Percentiles rank a stretch among this genome's conserved stretches.
Conservation (phyloP, 106 monocot genomes). For the Cymbidium sinense region DNA sequence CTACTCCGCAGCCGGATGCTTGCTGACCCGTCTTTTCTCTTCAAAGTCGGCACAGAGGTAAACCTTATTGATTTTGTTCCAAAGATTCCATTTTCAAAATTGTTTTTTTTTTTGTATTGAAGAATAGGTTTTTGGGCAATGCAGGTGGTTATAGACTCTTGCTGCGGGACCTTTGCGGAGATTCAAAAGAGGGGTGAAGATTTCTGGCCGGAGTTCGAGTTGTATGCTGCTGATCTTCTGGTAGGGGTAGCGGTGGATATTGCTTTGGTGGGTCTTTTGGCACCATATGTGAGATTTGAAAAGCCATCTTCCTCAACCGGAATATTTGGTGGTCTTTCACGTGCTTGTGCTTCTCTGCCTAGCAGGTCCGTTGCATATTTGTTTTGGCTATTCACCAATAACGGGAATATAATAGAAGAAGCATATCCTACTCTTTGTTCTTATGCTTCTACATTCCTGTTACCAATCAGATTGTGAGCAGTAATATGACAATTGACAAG, state of each 20-base stretch:
- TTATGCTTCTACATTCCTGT: too few relatives aligned
- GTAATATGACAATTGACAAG: not conserved
- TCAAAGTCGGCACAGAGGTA: slow-evolving; percentile 87
- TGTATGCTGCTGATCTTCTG: slow-evolving; percentile 78
- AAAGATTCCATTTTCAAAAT: not conserved
- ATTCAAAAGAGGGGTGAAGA: slow-evolving; percentile 85
- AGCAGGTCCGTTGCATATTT: slow-evolving; percentile 49
- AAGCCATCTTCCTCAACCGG: slow-evolving; percentile 42
- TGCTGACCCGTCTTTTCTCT: slow-evolving; percentile 72
- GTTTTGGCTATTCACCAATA: not conserved
- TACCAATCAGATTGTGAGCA: not conserved
- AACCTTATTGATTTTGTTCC: not conserved
- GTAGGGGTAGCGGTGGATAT: slow-evolving; percentile 75
- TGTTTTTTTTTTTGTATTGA: not conserved
- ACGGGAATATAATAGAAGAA: too few relatives aligned
- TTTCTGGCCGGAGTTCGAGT: slow-evolving; percentile 88
- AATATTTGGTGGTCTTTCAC: slow-evolving; percentile 31
- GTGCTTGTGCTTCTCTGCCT: slow-evolving; percentile 53
- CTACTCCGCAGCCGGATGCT: slow-evolving; percentile 76
- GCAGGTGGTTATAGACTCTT: slow-evolving; percentile 80
- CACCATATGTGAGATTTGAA: slow-evolving; percentile 72
- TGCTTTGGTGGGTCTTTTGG: slow-evolving; percentile 72
- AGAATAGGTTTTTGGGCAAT: not conserved
- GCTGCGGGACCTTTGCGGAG: slow-evolving; percentile 86
- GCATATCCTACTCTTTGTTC: too few relatives aligned